phyloP scores from a whole-genome alignment of 768 basidiomycete species.

The Lactifluus pinguis region DNA sequence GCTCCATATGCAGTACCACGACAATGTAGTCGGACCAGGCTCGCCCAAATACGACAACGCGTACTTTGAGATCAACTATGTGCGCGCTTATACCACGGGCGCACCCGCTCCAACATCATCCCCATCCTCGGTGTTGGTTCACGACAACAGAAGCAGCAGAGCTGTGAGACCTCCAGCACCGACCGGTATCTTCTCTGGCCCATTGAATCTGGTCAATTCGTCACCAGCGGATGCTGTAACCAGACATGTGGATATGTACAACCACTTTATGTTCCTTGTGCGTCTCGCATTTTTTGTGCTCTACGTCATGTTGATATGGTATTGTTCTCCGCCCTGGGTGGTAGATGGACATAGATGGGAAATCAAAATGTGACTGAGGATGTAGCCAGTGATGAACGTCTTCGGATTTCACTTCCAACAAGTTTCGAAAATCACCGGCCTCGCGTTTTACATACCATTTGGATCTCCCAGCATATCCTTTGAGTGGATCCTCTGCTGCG shows the following conservation, averaged over 20 bases:
- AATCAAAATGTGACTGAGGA: too few species aligned
- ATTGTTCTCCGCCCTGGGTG: too few species aligned
- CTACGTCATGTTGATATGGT: too few species aligned
- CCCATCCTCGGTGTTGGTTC: not conserved
- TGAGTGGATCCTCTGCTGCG: too few species aligned
- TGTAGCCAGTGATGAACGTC: too few species aligned
- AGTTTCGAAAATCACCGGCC: too few species aligned
- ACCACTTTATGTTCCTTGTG: not conserved
- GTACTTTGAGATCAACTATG: constrained; percentile 59
- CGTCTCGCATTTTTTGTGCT: not conserved
- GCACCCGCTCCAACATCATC: constrained; percentile 18
- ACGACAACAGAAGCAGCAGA: constrained; percentile 1
- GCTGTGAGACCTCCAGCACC: not conserved
- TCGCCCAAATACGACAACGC: constrained; percentile 48
- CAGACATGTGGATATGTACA: not conserved
- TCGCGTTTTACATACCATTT: too few species aligned
- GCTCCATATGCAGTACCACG: constrained; percentile 33
- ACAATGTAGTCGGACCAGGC: constrained; percentile 47
- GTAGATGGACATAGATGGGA: too few species aligned
- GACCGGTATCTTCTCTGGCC: constrained; percentile 1
- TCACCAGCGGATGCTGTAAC: not conserved
- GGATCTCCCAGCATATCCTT: too few species aligned
- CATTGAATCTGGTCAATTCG: not conserved
- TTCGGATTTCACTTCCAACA: too few species aligned
- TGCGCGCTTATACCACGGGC: constrained; percentile 49